These are phyloP conservation scores for Backusella australiensis DNA, from an alignment of 192 early-diverging fungal species.

Conservation along the genomic window DNA sequence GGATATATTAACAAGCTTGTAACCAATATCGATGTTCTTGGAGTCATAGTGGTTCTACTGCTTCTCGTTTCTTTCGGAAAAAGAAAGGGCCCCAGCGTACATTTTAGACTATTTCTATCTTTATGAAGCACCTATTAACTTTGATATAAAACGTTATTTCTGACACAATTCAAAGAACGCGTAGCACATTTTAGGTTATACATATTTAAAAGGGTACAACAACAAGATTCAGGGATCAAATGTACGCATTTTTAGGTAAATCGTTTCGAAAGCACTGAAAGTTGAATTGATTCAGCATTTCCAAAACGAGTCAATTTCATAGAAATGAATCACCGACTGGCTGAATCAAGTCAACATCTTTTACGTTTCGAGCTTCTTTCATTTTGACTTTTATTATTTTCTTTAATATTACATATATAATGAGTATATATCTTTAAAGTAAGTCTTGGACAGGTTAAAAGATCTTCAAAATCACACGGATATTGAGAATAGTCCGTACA, in stretches of 20 bases:
- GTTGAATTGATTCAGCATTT: neutral
- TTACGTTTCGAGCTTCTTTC: no score
- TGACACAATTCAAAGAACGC: neutral
- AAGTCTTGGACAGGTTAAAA: neutral
- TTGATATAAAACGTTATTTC: neutral
- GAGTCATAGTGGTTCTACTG: no score
- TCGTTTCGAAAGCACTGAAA: neutral
- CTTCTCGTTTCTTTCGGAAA: neutral
- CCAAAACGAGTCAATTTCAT: neutral
- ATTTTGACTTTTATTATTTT: no score
- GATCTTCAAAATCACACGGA: neutral
- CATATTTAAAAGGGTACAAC: neutral
- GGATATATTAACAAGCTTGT: no score
- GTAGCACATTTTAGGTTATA: neutral
- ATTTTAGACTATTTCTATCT: neutral
- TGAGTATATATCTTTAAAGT: neutral
- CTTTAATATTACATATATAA: neutral
- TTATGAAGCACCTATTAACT: neutral
- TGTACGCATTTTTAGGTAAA: neutral
- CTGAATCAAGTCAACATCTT: neutral
- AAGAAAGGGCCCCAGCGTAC: neutral
- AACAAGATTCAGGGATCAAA: neutral
- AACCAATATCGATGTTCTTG: no score
- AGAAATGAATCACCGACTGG: neutral
- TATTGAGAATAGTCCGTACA: neutral